Percentiles rank a stretch among this genome's conserved stretches.
These are phyloP conservation scores for Kuraishia capsulata DNA, from an alignment of 805 yeast species.

Conservation along the genomic window DNA sequence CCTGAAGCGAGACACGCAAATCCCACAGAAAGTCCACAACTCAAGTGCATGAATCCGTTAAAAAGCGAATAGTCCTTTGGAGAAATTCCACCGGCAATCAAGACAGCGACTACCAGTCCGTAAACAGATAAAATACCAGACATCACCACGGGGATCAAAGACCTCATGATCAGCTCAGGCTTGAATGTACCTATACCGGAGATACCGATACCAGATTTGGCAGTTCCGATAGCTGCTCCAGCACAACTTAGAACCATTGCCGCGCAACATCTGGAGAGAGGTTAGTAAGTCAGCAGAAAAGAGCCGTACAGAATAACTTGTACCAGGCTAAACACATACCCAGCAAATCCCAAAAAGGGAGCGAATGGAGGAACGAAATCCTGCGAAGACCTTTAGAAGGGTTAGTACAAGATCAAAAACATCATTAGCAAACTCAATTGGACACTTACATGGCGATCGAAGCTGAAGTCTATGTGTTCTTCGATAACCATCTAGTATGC, in stretches of 20 bases:
- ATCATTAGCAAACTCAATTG: background rate
- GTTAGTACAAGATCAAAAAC: background rate
- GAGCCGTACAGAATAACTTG: no score
- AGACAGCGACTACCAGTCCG: slow-evolving; percentile 92
- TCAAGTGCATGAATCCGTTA: slow-evolving; percentile 96
- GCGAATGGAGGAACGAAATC: slow-evolving; percentile 88
- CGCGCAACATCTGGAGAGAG: slow-evolving; percentile 55
- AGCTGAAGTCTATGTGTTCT: no score
- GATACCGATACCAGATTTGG: slow-evolving; percentile 97
- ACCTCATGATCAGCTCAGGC: slow-evolving; percentile 94
- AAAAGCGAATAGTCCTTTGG: slow-evolving; percentile 82
- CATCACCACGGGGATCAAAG: slow-evolving; percentile 95
- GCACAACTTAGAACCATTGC: slow-evolving; percentile 87
- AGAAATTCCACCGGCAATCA: slow-evolving; percentile 83
- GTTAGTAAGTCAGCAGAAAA: slow-evolving; percentile 4
- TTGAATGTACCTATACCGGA: slow-evolving; percentile 96
- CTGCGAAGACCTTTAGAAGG: slow-evolving; percentile 1
- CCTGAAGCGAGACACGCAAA: slow-evolving; percentile 96
- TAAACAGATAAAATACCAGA: slow-evolving; percentile 95
- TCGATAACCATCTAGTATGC: no score
- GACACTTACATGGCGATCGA: no score
- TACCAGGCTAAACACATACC: no score
- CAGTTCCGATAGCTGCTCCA: slow-evolving; percentile 99
- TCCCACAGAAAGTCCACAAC: slow-evolving; percentile 94
- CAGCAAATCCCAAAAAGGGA: slow-evolving; percentile 96